Base-by-base conservation (phyloP, 1,284 basidiomycete genomes). In the Pterulicium gracile region DNA sequence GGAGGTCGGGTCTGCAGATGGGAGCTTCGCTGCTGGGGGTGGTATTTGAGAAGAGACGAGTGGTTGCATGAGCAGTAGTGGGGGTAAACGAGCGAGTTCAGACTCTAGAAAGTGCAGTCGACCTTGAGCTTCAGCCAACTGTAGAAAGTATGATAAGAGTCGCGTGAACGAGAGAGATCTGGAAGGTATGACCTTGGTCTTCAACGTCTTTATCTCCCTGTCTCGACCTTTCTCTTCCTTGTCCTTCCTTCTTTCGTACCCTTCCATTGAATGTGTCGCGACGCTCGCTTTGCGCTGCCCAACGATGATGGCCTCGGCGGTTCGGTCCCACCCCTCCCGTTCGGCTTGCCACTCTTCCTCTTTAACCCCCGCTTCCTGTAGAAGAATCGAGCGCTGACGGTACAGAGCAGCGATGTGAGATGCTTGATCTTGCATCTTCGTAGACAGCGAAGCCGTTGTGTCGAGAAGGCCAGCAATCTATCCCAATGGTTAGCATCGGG, bases 1-100 rank as follows among this genome's bases (percentile, higher is more conserved):
- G 27, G 27, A n/a, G 27, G 7, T 32, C 27, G 27, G 10, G 27
- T 32, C n/a, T 7, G 27, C 27, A n/a, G 27, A 32, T 32, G 27
- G 27, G 7, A n/a, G 27, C 27, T 7, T 32, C n/a, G 7, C 10
- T 10, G 27, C n/a, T 32, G 7, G 27, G 27, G 27, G 7, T 10
- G 27, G 27, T 32, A n/a, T 32, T 32, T 7, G 27, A 48, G 47
- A 53, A 24, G 61, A 57, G 53, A 52, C 52, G 34, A 53, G 54
- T n/a, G 71, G 66, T 34, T 72, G 69, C 60, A 73, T 63, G 3
- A 73, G 56, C 27, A 73, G 54, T n/a, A 72, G 49, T 4, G 73
- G 72, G 42, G 65, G 67, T 24, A 75, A 57, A 34, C 62, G 61
- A 1, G 60, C 56, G 3, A 73, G 58, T 54, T 73, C 73, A 23